phyloP scores from a whole-genome alignment of 371 early-diverging fungal genomes.

The Actinomucor elegans region DNA sequence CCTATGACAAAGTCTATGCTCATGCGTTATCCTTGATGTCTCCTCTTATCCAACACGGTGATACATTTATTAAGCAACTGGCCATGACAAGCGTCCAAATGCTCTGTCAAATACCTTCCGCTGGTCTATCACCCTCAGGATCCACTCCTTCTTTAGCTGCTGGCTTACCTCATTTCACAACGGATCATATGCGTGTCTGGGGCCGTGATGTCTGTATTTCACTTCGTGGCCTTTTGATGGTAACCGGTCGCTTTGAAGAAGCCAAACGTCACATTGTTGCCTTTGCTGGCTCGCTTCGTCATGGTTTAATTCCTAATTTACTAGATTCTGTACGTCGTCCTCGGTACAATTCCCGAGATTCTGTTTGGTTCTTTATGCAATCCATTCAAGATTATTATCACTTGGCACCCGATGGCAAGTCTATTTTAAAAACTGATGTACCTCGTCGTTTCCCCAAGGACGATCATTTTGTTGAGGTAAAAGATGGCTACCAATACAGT shows the following conservation, averaged over 20 bases:
- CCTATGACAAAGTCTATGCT: slow-evolving; percentile 68
- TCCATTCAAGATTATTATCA: slow-evolving; percentile 87
- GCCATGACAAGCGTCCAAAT: slow-evolving; percentile 85
- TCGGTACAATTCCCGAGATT: slow-evolving; percentile 95
- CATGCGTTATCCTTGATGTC: slow-evolving; percentile 65
- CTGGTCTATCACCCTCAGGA: slow-evolving; percentile 75
- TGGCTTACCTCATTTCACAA: slow-evolving; percentile 95
- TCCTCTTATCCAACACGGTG: slow-evolving; percentile 58
- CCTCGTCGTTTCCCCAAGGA: slow-evolving; percentile 82
- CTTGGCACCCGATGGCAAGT: slow-evolving; percentile 71
- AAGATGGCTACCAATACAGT: slow-evolving; percentile 63
- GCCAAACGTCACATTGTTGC: slow-evolving; percentile 86
- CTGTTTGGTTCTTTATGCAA: slow-evolving; percentile 95
- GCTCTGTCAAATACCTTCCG: slow-evolving; percentile 71
- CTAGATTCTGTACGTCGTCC: slow-evolving; percentile 85
- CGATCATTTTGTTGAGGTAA: slow-evolving; percentile 68
- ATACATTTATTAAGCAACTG: slow-evolving; percentile 69
- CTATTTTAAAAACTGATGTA: slow-evolving; percentile 71
- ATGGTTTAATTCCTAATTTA: slow-evolving; percentile 95
- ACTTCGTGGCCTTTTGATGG: slow-evolving; percentile 81
- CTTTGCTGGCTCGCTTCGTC: slow-evolving; percentile 86
- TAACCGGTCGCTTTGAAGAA: slow-evolving; percentile 79
- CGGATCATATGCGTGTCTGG: slow-evolving; percentile 95
- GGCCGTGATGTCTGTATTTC: slow-evolving; percentile 96
- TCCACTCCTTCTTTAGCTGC: slow-evolving; percentile 79